Evolutionary conservation across 2,329 filamentous ascomycete genomes (phyloP).

Genomic region (Sporothrix brasiliensis): DNA sequence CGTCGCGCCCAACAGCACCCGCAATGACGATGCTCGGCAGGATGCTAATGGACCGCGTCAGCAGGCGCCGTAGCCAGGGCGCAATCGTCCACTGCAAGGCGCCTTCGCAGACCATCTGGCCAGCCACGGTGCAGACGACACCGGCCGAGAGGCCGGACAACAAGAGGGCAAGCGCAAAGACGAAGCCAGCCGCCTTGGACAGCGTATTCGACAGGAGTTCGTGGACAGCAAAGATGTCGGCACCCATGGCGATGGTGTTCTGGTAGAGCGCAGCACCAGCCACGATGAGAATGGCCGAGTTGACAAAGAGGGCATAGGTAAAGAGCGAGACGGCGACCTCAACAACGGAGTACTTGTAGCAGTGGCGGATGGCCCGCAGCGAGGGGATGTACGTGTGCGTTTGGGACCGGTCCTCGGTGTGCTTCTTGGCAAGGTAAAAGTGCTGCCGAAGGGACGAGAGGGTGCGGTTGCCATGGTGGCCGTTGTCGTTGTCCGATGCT

Average conservation of each 20-base stretch:
- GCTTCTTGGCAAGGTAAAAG: conserved; percentile 6
- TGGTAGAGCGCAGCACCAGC: conserved; percentile 75
- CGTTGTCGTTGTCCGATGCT: conserved; percentile 35
- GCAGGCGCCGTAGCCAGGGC: conserved; percentile 76
- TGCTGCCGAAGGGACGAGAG: neutral
- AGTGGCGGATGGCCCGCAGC: conserved; percentile 70
- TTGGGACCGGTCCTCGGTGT: conserved; percentile 46
- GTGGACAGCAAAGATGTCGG: conserved; percentile 84
- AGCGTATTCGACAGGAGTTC: conserved; percentile 68
- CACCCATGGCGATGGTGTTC: conserved; percentile 62
- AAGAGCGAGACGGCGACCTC: conserved; percentile 75
- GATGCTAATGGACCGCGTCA: conserved; percentile 80
- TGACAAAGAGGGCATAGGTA: conserved; percentile 82
- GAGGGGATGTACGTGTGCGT: conserved; percentile 67
- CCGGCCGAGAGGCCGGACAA: conserved; percentile 80
- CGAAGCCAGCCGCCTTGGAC: conserved; percentile 72
- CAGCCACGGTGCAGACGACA: conserved; percentile 85
- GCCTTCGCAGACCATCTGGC: conserved; percentile 86
- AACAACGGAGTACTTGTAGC: conserved; percentile 71
- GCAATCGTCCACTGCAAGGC: conserved; percentile 73
- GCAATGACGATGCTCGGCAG: conserved; percentile 82
- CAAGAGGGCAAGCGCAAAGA: conserved; percentile 82
- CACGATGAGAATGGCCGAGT: conserved; percentile 79
- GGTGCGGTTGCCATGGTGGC: neutral
- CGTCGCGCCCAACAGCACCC: conserved; percentile 71